phyloP scores from a whole-genome alignment of 2,329 filamentous ascomycete species.

The Pseudogymnoascus sp. region DNA sequence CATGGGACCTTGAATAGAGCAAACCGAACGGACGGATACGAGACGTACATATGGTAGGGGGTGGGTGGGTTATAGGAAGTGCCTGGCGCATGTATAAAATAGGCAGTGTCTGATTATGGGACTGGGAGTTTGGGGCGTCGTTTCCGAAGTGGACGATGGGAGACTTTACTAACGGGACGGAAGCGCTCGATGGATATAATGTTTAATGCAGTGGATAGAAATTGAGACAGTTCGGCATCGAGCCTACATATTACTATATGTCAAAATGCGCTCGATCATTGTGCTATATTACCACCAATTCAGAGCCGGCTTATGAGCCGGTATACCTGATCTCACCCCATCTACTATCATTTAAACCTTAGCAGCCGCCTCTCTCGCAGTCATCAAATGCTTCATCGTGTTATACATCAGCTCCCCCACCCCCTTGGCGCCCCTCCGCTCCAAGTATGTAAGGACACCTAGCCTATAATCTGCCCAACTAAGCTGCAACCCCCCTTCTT shows the following conservation, averaged over 20 bases:
- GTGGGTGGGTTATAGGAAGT: neutral
- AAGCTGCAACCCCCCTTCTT: slow-evolving; percentile 56
- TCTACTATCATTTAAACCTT: slow-evolving; percentile 1
- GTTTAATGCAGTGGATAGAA: slow-evolving; percentile 3
- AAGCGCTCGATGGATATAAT: slow-evolving; percentile 3
- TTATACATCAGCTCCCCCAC: slow-evolving; percentile 67
- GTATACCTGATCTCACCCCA: neutral
- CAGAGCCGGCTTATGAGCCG: neutral
- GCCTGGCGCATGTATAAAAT: slow-evolving; percentile 2
- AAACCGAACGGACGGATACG: neutral
- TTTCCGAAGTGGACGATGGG: neutral
- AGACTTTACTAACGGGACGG: neutral
- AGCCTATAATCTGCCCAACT: slow-evolving; percentile 68
- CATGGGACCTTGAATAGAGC: neutral
- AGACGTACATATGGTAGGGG: neutral
- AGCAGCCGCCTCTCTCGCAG: slow-evolving; percentile 28
- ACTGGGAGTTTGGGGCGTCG: neutral
- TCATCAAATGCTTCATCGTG: slow-evolving; percentile 68
- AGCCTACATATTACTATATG: neutral
- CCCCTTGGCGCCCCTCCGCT: slow-evolving; percentile 54
- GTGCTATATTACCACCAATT: neutral
- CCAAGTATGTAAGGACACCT: slow-evolving; percentile 61
- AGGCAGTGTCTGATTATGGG: neutral
- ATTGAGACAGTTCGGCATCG: neutral
- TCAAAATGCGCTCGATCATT: neutral